Evolutionary conservation across 2,329 filamentous ascomycete species (phyloP).

Genomic region (Hymenoscyphus occultus): DNA sequence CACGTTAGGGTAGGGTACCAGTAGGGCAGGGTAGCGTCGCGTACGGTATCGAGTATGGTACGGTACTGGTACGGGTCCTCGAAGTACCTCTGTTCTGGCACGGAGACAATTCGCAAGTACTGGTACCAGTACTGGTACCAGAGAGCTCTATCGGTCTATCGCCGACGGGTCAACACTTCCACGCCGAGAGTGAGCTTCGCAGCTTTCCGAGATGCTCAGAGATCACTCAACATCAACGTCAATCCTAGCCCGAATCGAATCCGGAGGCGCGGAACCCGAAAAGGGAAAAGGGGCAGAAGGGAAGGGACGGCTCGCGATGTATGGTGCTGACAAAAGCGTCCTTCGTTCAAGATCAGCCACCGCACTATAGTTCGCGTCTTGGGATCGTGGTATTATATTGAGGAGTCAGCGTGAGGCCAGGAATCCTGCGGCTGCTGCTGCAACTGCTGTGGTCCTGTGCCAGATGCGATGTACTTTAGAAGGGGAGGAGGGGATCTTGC

Average conservation of each 20-base stretch:
- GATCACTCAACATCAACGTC: not conserved
- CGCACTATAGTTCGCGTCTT: not conserved
- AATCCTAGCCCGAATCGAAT: not conserved
- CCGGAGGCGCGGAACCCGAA: conserved; percentile 5
- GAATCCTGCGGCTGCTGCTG: conserved; percentile 8
- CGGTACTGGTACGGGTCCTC: too few relatives aligned
- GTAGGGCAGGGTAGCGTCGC: too few relatives aligned
- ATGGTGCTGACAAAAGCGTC: conserved; percentile 12
- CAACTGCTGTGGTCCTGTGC: conserved; percentile 6
- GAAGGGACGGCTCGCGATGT: conserved; percentile 9
- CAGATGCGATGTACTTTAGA: not conserved
- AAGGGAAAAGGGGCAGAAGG: conserved; percentile 6
- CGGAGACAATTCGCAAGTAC: too few relatives aligned
- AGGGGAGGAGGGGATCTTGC: not conserved
- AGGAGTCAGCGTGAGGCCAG: not conserved
- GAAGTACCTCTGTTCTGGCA: too few relatives aligned
- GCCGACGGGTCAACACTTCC: not conserved
- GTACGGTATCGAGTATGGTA: too few relatives aligned
- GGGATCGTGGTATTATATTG: conserved; percentile 15
- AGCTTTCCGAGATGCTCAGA: not conserved
- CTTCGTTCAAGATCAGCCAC: conserved; percentile 9
- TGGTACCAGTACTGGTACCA: not conserved
- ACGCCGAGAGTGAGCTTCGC: not conserved
- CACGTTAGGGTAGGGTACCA: too few relatives aligned
- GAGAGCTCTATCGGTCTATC: not conserved